A percentile compares a stretch with the other conserved stretches of the same genome.
These are phyloP conservation scores for Blastobotrys apis DNA, from an alignment of 1,139 yeast genomes.

Conservation along the genomic window DNA sequence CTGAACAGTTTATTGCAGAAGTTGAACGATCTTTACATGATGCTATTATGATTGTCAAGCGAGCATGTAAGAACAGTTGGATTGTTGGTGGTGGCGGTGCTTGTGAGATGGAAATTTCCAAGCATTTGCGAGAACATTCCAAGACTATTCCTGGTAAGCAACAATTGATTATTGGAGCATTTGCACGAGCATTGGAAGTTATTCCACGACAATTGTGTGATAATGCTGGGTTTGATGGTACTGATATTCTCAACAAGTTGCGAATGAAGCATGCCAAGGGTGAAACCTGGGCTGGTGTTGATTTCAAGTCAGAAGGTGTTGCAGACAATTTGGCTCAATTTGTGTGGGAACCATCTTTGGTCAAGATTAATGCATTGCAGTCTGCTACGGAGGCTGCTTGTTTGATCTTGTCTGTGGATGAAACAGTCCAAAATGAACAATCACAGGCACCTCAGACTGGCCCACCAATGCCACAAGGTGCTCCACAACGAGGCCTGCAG, in stretches of 20 bases:
- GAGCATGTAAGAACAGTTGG: constrained; percentile 80
- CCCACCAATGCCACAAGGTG: constrained; percentile 27
- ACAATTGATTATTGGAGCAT: constrained; percentile 85
- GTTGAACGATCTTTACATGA: constrained; percentile 96
- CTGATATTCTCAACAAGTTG: constrained; percentile 82
- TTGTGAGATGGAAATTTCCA: constrained; percentile 94
- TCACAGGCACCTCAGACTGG: constrained; percentile 38
- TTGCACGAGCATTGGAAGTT: constrained; percentile 90
- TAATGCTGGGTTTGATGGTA: constrained; percentile 96
- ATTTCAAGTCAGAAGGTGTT: constrained; percentile 74
- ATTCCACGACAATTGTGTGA: constrained; percentile 97
- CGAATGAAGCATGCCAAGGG: constrained; percentile 95
- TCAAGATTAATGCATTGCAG: constrained; percentile 86
- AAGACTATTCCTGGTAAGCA: constrained; percentile 92
- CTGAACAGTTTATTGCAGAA: constrained; percentile 97
- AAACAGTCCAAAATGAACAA: constrained; percentile 83
- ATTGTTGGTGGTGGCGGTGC: constrained; percentile 99
- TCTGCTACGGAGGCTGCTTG: constrained; percentile 98
- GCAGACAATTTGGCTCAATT: constrained; percentile 81
- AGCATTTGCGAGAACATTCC: constrained; percentile 79
- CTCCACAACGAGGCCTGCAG: constrained; percentile 25
- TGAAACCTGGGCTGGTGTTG: constrained; percentile 87
- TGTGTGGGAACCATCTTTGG: constrained; percentile 98
- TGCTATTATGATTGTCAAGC: constrained; percentile 96
- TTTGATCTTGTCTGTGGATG: constrained; percentile 87